Evolutionary conservation across 176 grass and related monocot species (phyloP).

Genomic region (Dactylis glomerata): DNA sequence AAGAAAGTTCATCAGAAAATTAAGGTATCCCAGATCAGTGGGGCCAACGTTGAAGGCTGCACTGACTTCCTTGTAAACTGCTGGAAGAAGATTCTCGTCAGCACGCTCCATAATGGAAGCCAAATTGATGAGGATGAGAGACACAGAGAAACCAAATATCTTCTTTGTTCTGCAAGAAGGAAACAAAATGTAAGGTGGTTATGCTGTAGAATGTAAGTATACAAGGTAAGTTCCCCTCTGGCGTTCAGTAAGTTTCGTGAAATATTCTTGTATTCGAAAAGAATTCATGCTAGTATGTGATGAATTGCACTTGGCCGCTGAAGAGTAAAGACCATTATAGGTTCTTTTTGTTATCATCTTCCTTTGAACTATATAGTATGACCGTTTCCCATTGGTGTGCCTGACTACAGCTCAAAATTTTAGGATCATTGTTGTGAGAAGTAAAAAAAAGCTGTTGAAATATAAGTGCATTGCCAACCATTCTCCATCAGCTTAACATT

Average conservation of each 20-base stretch:
- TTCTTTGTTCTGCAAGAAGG: constrained; percentile 62
- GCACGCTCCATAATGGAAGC: constrained; percentile 91
- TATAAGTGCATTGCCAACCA: background rate
- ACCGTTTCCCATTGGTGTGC: background rate
- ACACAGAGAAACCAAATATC: constrained; percentile 88
- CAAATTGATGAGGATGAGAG: constrained; percentile 91
- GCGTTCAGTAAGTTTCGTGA: background rate
- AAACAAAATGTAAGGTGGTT: background rate
- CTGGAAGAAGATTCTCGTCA: constrained; percentile 88
- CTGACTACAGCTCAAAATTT: background rate
- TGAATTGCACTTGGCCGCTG: background rate
- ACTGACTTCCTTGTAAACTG: constrained; percentile 98
- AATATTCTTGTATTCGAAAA: background rate
- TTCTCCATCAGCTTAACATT: background rate
- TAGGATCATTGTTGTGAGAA: background rate
- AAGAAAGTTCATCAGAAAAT: constrained; percentile 81
- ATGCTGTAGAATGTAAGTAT: background rate
- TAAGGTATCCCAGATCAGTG: constrained; percentile 88
- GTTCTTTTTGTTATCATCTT: background rate
- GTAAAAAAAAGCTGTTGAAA: background rate
- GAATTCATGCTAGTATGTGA: background rate
- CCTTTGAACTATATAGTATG: background rate
- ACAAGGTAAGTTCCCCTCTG: background rate
- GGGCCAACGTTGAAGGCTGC: constrained; percentile 83
- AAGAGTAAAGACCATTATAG: background rate